Evolutionary conservation across 2,329 filamentous ascomycete genomes (phyloP).

Genomic region (Madurella fahalii): DNA sequence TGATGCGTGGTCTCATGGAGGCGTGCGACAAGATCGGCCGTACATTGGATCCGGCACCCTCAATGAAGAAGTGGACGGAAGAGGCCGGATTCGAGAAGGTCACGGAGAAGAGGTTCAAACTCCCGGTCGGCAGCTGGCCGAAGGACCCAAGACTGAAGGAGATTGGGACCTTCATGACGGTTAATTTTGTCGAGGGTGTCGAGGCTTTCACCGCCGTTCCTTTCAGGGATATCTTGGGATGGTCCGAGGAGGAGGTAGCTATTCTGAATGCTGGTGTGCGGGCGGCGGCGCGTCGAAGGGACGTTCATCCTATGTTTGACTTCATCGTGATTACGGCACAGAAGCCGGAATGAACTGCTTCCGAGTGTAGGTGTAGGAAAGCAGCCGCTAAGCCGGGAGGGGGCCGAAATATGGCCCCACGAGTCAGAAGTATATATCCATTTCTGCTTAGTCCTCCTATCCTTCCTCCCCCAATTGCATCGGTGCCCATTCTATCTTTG

Average conservation of each 20-base stretch:
- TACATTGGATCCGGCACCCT: conserved; percentile 41
- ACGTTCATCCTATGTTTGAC: conserved; percentile 19
- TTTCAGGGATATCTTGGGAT: conserved; percentile 19
- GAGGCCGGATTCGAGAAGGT: conserved; percentile 52
- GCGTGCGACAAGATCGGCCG: conserved; percentile 43
- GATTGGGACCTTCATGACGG: conserved; percentile 14
- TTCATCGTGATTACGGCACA: conserved; percentile 18
- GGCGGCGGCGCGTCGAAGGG: conserved; percentile 4
- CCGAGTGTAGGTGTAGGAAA: too few relatives aligned
- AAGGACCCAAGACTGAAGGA: conserved; percentile 17
- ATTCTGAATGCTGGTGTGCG: conserved; percentile 11
- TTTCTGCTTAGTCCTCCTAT: too few relatives aligned
- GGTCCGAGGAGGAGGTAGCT: conserved; percentile 17
- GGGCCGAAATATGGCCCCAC: too few relatives aligned
- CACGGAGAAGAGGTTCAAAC: conserved; percentile 27
- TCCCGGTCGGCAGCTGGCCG: conserved; percentile 17
- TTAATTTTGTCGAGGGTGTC: conserved; percentile 23
- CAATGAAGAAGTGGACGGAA: conserved; percentile 42
- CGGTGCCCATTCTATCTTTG: too few relatives aligned
- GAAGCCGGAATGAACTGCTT: conserved; percentile 13
- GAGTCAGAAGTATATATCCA: too few relatives aligned
- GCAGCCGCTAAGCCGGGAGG: too few relatives aligned
- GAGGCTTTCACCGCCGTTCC: conserved; percentile 18
- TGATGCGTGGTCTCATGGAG: conserved; percentile 40
- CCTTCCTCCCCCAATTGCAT: too few relatives aligned